Evolutionary conservation across 2,329 filamentous ascomycete species (phyloP), one percentile per base, ranked within the genome.

Genomic region (Pezicula radicicola): DNA sequence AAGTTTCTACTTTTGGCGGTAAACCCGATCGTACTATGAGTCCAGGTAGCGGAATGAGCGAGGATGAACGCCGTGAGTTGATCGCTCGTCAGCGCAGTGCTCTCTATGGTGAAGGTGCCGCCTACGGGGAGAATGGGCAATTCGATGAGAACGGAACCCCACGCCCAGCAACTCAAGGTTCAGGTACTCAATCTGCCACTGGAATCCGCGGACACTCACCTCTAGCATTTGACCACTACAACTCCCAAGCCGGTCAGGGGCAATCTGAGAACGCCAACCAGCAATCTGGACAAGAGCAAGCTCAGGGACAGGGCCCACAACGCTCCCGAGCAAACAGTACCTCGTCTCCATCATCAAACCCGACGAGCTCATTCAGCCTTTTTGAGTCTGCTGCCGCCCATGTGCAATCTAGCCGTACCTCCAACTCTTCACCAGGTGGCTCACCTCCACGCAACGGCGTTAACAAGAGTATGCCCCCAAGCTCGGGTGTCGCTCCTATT

Each of bases 1-100:
- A 87, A 70, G 80, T 87, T 71, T 83, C 84, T 70, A 75, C 74
- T 54, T 64, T 68, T 66, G 84, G 79, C 65, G 81, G 78, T 78
- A 97, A 97, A 78, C 86, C 87, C 68, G 90, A 94, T 67, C 89
- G 90, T 69, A 87, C 89, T 64, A 81, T 91, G 75, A 94, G 89
- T 75, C 90, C 90, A 49, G 85, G 83, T 69, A 81, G 86, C 63
- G 74, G 77, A 67, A 89, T 96, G 88, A 95, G 88, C 68, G 94
- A 97, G 76, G 92, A 97, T 65, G 92, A 96, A 67, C 93, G 93
- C 64, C 91, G 93, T 64, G 93, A 97, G 64, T 80, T 97, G 70
- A 96, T 97, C 72, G 89, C 92, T 63, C 92, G 93, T 67, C 94
- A 97, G 75, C 91, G 95, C 72, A 92, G 88, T 72, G 92, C 93